phyloP scores from a whole-genome alignment of 1,139 yeast species.

The Yamadazyma dushanensis region DNA sequence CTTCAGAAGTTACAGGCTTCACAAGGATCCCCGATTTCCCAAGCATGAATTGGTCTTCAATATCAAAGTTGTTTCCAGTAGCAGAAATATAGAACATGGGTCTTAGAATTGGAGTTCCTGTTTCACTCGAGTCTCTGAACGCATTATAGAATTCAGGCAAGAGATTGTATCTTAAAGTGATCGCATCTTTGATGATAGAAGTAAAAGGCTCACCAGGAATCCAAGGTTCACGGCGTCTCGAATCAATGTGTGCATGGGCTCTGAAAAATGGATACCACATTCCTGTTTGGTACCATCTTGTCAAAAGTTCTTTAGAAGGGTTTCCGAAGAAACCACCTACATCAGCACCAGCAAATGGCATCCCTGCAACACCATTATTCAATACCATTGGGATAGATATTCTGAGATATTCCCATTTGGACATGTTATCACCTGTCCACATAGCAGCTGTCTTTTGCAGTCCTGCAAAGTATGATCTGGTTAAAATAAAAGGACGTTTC shows the following conservation, averaged over 20 bases:
- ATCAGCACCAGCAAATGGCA: constrained; percentile 95
- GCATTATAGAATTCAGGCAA: constrained; percentile 80
- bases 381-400: constrained; percentile 85
- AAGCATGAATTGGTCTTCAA: constrained; percentile 84
- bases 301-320: constrained; percentile 75
- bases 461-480: constrained; percentile 86
- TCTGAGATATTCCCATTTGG: constrained; percentile 85
- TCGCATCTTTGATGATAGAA: constrained; percentile 66
- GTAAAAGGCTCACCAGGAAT: constrained; percentile 74
- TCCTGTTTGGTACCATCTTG: constrained; percentile 96
- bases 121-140: constrained; percentile 62
- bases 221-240: constrained; percentile 93
- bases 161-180: constrained; percentile 69
- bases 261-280: constrained; percentile 95
- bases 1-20: constrained; percentile 75
- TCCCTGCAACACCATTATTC: constrained; percentile 78
- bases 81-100: constrained; percentile 68
- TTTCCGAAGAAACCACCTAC: constrained; percentile 96
- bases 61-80: constrained; percentile 53
- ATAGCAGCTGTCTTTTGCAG: constrained; percentile 89
- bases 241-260: constrained; percentile 94
- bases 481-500: constrained; percentile 82
- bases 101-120: constrained; percentile 70
- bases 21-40: constrained; percentile 75
- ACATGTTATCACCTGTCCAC: constrained; percentile 98